A percentile compares a stretch with the other conserved stretches of the same genome.
Evolutionary conservation across 495 filamentous ascomycete species (phyloP).

Genomic region (Cercophora scortea): DNA sequence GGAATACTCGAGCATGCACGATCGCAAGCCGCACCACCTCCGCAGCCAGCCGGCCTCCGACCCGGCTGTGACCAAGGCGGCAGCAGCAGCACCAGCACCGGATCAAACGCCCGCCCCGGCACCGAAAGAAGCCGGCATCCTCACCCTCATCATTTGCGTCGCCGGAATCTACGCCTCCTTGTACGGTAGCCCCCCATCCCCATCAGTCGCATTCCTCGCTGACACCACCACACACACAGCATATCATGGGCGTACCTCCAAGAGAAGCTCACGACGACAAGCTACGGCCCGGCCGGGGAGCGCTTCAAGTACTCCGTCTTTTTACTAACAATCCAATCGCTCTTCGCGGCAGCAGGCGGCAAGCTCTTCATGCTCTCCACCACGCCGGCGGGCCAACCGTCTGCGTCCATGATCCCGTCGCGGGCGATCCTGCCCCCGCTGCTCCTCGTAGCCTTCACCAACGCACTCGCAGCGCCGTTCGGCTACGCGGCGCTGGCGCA

Average conservation of each 20-base stretch:
- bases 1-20: slow-evolving; percentile 42
- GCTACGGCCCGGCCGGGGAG: slow-evolving; percentile 59
- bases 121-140: slow-evolving; percentile 42
- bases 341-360: slow-evolving; percentile 76
- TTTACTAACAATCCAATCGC: slow-evolving; percentile 91
- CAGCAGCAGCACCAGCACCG: slow-evolving; percentile 2
- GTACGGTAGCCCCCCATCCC: slow-evolving; percentile 41
- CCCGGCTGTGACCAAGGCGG: slow-evolving; percentile 32
- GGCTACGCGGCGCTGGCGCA: slow-evolving; percentile 89
- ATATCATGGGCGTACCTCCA: slow-evolving; percentile 93
- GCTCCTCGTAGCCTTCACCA: slow-evolving; percentile 75
- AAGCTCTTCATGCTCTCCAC: slow-evolving; percentile 70
- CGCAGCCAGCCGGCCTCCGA: slow-evolving; percentile 5
- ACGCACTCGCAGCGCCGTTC: slow-evolving; percentile 84
- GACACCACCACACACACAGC: slow-evolving; percentile 35
- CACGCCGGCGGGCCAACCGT: slow-evolving; percentile 40
- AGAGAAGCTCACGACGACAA: slow-evolving; percentile 95
- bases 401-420: slow-evolving; percentile 69
- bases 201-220: neutral
- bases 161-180: slow-evolving; percentile 94
- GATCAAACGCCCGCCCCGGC: slow-evolving; percentile 16
- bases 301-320: slow-evolving; percentile 90
- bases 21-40: slow-evolving; percentile 27
- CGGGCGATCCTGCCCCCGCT: slow-evolving; percentile 57
- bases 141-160: slow-evolving; percentile 78